These are phyloP conservation scores for Moricandia arvensis DNA, from an alignment of 345 rosid genomes.

Conservation along the genomic window DNA sequence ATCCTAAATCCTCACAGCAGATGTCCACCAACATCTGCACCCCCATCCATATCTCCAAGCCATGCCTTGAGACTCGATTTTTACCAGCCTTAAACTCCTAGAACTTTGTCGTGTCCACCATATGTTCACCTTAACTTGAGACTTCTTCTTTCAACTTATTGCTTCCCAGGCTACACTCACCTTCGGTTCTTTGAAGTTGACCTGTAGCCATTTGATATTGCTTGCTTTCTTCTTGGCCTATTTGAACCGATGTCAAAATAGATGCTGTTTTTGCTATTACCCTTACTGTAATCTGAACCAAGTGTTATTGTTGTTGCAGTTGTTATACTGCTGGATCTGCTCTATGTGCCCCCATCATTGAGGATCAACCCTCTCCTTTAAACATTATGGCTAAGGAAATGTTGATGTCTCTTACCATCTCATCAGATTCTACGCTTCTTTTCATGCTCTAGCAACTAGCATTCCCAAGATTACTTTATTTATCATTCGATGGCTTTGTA, in stretches of 20 bases:
- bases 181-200: constrained; percentile 47
- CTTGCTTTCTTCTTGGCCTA: constrained; percentile 70
- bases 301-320: constrained; percentile 5
- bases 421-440: no score
- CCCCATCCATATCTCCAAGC: constrained; percentile 53
- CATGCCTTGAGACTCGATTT: constrained; percentile 79
- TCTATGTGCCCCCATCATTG: constrained; percentile 45
- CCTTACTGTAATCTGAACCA: constrained; percentile 39
- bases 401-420: no score
- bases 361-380: constrained; percentile 55
- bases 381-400: constrained; percentile 59
- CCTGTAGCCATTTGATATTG: constrained; percentile 65
- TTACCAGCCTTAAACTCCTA: constrained; percentile 67
- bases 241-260: constrained; percentile 59
- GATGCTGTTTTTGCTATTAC: constrained; percentile 37
- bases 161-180: constrained; percentile 36
- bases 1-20: constrained; percentile 18
- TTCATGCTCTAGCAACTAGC: no score
- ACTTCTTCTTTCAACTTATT: no score
- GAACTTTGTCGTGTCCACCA: constrained; percentile 37
- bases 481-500: no score
- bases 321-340: constrained; percentile 41
- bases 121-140: constrained; percentile 30
- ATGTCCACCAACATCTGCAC: constrained; percentile 15
- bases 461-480: no score